A percentile compares a stretch with the other conserved stretches of the same genome.
Evolutionary conservation across 2,329 filamentous ascomycete genomes (phyloP).

Genomic region (Microcyclospora pomicola): DNA sequence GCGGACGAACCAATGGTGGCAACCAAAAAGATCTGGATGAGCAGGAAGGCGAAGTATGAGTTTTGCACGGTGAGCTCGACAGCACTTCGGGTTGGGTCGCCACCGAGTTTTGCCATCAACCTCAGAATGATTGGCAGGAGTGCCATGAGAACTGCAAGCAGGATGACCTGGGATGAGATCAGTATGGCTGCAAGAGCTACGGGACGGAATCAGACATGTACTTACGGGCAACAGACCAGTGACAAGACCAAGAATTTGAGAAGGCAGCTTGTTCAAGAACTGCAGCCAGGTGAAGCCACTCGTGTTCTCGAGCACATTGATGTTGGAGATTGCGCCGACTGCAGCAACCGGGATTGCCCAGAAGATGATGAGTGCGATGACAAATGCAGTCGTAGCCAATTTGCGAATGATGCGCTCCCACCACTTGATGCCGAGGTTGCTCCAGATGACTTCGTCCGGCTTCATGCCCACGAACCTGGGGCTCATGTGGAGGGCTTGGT

Average conservation of each 20-base stretch:
- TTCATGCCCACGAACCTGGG: constrained; percentile 73
- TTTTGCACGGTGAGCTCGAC: constrained; percentile 85
- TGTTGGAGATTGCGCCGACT: constrained; percentile 76
- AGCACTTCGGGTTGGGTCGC: constrained; percentile 63
- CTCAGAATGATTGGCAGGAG: constrained; percentile 72
- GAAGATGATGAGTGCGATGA: constrained; percentile 70
- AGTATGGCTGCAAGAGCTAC: too few species aligned
- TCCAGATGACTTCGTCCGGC: constrained; percentile 78
- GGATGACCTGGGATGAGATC: constrained; percentile 35
- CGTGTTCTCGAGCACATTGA: constrained; percentile 41
- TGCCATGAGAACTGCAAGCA: constrained; percentile 73
- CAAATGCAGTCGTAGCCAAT: constrained; percentile 52
- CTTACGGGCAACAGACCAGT: constrained; percentile 60
- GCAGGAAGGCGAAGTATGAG: constrained; percentile 79
- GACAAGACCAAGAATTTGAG: constrained; percentile 62
- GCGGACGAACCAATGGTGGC: constrained; percentile 73
- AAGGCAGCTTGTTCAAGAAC: constrained; percentile 62
- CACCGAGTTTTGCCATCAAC: constrained; percentile 63
- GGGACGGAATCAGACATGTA: too few species aligned
- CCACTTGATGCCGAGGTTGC: constrained; percentile 69
- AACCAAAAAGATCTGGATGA: constrained; percentile 84
- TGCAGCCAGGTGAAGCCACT: constrained; percentile 44
- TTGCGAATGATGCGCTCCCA: constrained; percentile 63
- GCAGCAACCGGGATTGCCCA: constrained; percentile 67
- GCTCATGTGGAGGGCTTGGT: constrained; percentile 74